Base-by-base conservation (phyloP, 1,139 yeast genomes). In the Debaryomycetaceae sp. region DNA sequence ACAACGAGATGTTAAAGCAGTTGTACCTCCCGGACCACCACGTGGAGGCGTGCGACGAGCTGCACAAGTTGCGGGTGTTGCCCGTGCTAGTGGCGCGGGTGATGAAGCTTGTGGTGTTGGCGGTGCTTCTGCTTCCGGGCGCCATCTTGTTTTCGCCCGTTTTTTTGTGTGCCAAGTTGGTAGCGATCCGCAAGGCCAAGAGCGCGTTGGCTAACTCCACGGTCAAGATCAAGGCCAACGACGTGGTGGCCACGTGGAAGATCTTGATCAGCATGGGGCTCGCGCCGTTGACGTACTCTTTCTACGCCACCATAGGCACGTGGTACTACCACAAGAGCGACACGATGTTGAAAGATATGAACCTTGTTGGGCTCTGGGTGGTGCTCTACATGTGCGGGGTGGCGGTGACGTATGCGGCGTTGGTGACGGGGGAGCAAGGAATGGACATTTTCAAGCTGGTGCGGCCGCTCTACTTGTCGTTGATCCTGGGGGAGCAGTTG, bases 211-310 rank as follows among this genome's bases (percentile, higher is more conserved):
- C 88, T n/a, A 80, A 75, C 5, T 86, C 96, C 0, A 73, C 86
- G 2, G 98, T 91, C 20, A 91, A 91, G 53, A 81, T 91, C 41
- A 77, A 78, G 47, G 98, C 95, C 16, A 80, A 81, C 37, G 98
- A 91, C 55, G 96, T 91, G 17, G 71, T 88, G 37, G 96, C 96
- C 2, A 88, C 96, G 2, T 88, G 98, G 98, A 91, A 91, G 56
- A 79, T 91, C 27, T 66, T 91, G 42, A 89, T 91, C 27, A 79
- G 91, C 22, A 72, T 91, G 75, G 95, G 91, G 5, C 64, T 85
- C 37, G 93, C 96, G 0, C 98, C 98, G 2, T 55, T 86, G 23
- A 64, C 91, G 22, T 91, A 89, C 59, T 75, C 79, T 28, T 66
- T 83, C 38, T 91, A 91, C 56, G 88, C 96, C 0, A 49, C 78